Base-by-base conservation (phyloP, 306 rosid genomes). In the Vicia sativa region DNA sequence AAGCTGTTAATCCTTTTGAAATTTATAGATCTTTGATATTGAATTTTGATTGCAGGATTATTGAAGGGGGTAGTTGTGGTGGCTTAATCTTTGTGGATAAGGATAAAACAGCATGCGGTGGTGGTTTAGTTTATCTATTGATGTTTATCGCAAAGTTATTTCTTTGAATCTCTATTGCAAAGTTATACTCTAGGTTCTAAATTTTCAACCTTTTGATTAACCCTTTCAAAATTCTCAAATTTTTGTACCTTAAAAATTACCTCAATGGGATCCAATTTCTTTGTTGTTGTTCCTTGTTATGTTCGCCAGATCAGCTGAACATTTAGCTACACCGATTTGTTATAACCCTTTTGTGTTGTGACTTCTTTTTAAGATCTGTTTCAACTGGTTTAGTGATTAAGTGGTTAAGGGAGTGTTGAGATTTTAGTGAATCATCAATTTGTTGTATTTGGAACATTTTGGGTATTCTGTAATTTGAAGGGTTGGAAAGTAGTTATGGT, bases 261-360 rank as follows among this genome's bases (percentile, higher is more conserved):
- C 59, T 62, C 89, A 86, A 95, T 95, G 99, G 99, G 99, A 69
- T 95, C 97, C 82, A 78, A 66, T 71, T 88, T 90, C 52, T 78
- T 95, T 68, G 77, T 93, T 11, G 96, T 92, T 6, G 86, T 93
- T 80, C 99, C 99, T 74, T 90, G 99, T 52, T 93, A 88, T 60
- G 96, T 93, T 64, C 93, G 87, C 67, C 99, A 90, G 85, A 93
- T 93, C 80, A 93, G 96, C 73, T 93, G 97, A 93, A 81, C n/a
- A 16, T 31, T 44, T 44, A 61, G 31, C 4, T 9, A 3, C 25
- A 61, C 73, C 34, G 13, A 15, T 55, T 72, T 29, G 34, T 77
- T 71, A 46, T 41, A 12, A 44, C 7, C 53, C 28, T 16, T 35
- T 74, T 26, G 29, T 61, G 4, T 45, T 66, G 63, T 69, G 11